Evolutionary conservation across 495 filamentous ascomycete species (phyloP).

Genomic region (Penicillium simplicissimum): DNA sequence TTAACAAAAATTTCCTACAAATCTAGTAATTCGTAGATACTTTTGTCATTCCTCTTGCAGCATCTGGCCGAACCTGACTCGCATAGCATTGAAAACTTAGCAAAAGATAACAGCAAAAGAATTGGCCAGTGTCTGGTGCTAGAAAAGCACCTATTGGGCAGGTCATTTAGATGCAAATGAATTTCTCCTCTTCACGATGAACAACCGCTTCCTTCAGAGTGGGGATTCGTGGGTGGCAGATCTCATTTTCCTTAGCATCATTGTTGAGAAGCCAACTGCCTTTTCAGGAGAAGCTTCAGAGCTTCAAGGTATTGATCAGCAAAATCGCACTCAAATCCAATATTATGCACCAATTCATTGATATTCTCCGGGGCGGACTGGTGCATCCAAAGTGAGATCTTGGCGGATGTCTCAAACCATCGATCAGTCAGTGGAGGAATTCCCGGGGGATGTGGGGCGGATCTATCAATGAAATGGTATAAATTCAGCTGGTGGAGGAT

Average conservation of each 20-base stretch:
- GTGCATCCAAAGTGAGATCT: too few species aligned
- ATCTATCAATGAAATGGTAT: too few species aligned
- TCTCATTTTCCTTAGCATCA: constrained; percentile 39
- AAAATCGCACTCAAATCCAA: too few species aligned
- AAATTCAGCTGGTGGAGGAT: too few species aligned
- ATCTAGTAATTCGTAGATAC: constrained; percentile 9
- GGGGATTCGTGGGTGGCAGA: constrained; percentile 37
- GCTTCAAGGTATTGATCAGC: too few species aligned
- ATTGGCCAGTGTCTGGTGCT: constrained; percentile 38
- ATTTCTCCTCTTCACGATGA: constrained; percentile 37
- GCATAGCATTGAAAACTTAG: neutral
- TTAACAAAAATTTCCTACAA: too few species aligned
- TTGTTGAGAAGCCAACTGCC: constrained; percentile 10
- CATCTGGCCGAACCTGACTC: constrained; percentile 4
- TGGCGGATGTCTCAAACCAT: too few species aligned
- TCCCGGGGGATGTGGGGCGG: too few species aligned
- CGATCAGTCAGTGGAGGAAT: too few species aligned
- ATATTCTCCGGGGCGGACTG: too few species aligned
- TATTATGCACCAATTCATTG: too few species aligned
- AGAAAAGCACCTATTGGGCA: constrained; percentile 45
- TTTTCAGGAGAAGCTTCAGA: too few species aligned
- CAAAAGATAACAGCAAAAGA: constrained; percentile 30
- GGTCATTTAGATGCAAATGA: constrained; percentile 42
- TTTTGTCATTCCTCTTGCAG: constrained; percentile 20
- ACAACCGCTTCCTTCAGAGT: constrained; percentile 35